Conservation (phyloP, 2,329 filamentous ascomycete species). For the Fusarium bactridioides region DNA sequence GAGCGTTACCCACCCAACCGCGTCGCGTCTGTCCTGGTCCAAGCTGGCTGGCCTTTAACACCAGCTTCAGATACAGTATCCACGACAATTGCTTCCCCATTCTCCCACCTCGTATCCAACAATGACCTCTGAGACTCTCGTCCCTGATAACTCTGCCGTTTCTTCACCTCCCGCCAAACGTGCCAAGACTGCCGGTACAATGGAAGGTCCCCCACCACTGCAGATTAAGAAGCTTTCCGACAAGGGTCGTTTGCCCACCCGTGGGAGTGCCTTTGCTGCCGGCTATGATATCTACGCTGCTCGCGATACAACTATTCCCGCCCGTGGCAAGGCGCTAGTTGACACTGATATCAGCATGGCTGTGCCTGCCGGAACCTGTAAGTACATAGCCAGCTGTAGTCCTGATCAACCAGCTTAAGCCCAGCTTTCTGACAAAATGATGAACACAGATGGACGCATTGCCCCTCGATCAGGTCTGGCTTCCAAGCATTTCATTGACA, state of each 20-base stretch:
- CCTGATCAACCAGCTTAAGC: background rate
- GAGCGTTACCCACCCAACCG: conserved; percentile 37
- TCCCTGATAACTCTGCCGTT: conserved; percentile 57
- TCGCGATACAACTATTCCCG: conserved; percentile 76
- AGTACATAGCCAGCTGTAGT: conserved; percentile 44
- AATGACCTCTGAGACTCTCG: conserved; percentile 39
- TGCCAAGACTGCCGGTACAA: conserved; percentile 67
- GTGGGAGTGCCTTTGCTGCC: conserved; percentile 87
- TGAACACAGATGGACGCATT: conserved; percentile 77
- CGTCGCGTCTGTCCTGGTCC: conserved; percentile 41
- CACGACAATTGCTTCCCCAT: conserved; percentile 35
- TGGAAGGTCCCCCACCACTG: conserved; percentile 65
- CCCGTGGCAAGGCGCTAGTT: conserved; percentile 83
- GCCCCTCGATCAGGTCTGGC: conserved; percentile 92
- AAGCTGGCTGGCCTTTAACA: conserved; percentile 35
- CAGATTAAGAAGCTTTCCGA: conserved; percentile 88
- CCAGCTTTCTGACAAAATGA: background rate
- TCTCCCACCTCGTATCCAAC: conserved; percentile 7
- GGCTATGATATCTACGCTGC: conserved; percentile 94
- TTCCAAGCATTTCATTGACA: conserved; percentile 94
- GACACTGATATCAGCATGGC: conserved; percentile 92
- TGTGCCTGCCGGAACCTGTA: conserved; percentile 89
- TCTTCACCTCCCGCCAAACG: conserved; percentile 82
- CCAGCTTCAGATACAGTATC: background rate
- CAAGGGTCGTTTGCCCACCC: conserved; percentile 82